Evolutionary conservation across 164 flowering plant genomes (phyloP).

Genomic region (Amborella trichopoda): DNA sequence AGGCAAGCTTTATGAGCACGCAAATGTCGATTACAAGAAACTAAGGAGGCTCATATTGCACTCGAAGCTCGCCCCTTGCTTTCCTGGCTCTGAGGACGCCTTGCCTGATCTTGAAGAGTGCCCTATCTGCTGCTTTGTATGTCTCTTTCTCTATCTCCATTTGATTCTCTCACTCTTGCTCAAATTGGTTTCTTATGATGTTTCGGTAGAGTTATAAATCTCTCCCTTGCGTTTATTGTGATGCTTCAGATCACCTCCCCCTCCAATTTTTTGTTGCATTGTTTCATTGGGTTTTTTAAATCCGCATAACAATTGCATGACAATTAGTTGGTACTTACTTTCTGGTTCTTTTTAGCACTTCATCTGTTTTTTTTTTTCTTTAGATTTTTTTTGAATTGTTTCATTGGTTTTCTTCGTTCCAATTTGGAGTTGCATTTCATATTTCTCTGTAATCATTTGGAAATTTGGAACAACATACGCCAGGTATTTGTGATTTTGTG

Average conservation of each 20-base stretch:
- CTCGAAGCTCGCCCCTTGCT: conserved; percentile 27
- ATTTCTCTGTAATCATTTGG: too few relatives aligned
- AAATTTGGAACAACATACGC: too few relatives aligned
- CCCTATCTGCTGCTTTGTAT: conserved; percentile 27
- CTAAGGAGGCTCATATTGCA: conserved; percentile 18
- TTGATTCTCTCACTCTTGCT: background rate
- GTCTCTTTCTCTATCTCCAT: background rate
- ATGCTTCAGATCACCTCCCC: background rate
- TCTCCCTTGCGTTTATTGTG: background rate
- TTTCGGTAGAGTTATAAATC: background rate
- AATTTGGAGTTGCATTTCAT: too few relatives aligned
- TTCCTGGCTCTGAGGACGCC: conserved; percentile 19
- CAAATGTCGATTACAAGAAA: conserved; percentile 21
- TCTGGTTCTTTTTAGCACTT: too few relatives aligned
- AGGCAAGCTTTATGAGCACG: conserved; percentile 7
- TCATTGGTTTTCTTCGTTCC: too few relatives aligned
- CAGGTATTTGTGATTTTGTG: too few relatives aligned
- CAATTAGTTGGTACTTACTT: too few relatives aligned
- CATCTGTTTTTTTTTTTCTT: too few relatives aligned
- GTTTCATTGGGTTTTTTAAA: too few relatives aligned
- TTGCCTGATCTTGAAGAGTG: conserved; percentile 24
- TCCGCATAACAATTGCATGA: too few relatives aligned
- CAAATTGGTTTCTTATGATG: background rate
- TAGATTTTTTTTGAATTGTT: too few relatives aligned
- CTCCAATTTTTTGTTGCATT: too few relatives aligned